phyloP scores from a whole-genome alignment of 495 filamentous ascomycete species.

The Aspergillus bridgeri region DNA sequence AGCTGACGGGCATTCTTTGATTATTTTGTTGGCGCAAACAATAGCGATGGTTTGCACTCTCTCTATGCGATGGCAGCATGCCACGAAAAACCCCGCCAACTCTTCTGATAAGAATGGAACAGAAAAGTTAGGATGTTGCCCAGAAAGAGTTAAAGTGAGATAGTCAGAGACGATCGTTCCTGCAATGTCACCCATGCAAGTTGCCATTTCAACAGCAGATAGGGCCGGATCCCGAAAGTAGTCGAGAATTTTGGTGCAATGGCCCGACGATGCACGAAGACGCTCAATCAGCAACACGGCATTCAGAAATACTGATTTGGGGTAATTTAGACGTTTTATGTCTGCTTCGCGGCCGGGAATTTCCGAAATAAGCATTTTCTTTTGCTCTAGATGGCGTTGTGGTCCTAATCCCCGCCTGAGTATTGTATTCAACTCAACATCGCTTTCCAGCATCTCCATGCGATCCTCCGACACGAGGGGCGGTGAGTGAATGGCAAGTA shows the following conservation, averaged over 20 bases:
- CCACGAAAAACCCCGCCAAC: slow-evolving; percentile 75
- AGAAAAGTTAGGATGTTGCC: slow-evolving; percentile 68
- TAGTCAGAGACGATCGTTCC: slow-evolving; percentile 70
- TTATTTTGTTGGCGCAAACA: slow-evolving; percentile 77
- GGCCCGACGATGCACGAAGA: slow-evolving; percentile 74
- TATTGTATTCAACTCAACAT: slow-evolving; percentile 91
- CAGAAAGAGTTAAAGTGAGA: slow-evolving; percentile 64
- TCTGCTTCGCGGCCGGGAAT: slow-evolving; percentile 72
- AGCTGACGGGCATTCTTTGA: slow-evolving; percentile 78
- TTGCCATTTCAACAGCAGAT: slow-evolving; percentile 71
- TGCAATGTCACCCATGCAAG: slow-evolving; percentile 81
- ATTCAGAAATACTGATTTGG: slow-evolving; percentile 86
- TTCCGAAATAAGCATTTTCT: slow-evolving; percentile 65
- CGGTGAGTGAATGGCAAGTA: slow-evolving; percentile 80
- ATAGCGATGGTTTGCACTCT: slow-evolving; percentile 82
- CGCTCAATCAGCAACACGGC: slow-evolving; percentile 82
- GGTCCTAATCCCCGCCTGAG: slow-evolving; percentile 75
- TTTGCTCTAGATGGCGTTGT: slow-evolving; percentile 75
- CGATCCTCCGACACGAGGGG: slow-evolving; percentile 80
- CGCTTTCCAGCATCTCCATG: slow-evolving; percentile 85
- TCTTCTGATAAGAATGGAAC: slow-evolving; percentile 85
- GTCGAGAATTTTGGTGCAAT: slow-evolving; percentile 79
- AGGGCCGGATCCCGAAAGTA: slow-evolving; percentile 93
- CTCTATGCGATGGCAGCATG: slow-evolving; percentile 88
- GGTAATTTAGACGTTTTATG: slow-evolving; percentile 75